phyloP scores from a whole-genome alignment of 2,329 filamentous ascomycete genomes.

The Epichloe baconii region DNA sequence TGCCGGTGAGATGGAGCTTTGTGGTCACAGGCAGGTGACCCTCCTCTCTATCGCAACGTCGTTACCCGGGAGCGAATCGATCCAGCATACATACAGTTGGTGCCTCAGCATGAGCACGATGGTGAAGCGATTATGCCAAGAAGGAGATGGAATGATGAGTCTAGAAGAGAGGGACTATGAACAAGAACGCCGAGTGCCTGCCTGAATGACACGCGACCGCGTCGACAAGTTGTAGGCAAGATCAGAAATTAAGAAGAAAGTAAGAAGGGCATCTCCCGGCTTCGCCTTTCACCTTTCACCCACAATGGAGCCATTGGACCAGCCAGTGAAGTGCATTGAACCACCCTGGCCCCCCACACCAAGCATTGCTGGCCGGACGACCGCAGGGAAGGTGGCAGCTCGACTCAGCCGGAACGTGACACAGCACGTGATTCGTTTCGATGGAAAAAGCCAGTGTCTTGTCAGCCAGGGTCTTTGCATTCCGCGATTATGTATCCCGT shows the following conservation, averaged over 20 bases:
- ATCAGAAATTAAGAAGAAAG: slow-evolving; percentile 1
- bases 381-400: slow-evolving; percentile 3
- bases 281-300: neutral
- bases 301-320: neutral
- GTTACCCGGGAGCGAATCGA: neutral
- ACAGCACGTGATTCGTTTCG: slow-evolving; percentile 1
- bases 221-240: slow-evolving; percentile 1
- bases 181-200: neutral
- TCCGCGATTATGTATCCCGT: neutral
- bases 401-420: neutral
- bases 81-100: neutral
- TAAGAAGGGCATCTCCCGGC: slow-evolving; percentile 1
- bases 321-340: neutral
- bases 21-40: neutral
- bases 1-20: neutral
- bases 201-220: neutral
- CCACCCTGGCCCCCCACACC: slow-evolving; percentile 10
- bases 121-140: neutral
- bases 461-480: neutral
- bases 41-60: neutral
- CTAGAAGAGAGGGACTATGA: neutral
- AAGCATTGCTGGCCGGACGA: slow-evolving; percentile 17
- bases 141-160: neutral
- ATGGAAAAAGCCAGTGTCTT: neutral
- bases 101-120: neutral